These are phyloP conservation scores for Annona squamosa DNA, from an alignment of 164 flowering plant species.

Conservation along the genomic window DNA sequence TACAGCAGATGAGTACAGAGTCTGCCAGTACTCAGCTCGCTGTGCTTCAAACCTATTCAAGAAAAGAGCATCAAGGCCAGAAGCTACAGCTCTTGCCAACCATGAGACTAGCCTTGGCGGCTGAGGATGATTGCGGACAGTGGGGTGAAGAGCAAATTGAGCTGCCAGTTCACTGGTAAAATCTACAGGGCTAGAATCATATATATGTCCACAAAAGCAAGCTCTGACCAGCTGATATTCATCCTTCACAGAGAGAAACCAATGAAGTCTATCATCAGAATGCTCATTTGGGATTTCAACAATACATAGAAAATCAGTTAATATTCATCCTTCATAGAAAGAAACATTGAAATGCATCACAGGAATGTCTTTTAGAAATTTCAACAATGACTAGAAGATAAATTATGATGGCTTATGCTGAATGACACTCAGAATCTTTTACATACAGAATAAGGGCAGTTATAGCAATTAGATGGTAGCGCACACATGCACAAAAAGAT, in stretches of 20 bases:
- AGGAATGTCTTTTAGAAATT: no score
- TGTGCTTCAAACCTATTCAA: constrained; percentile 71
- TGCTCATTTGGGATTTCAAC: background rate
- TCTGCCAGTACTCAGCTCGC: constrained; percentile 98
- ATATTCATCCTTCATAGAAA: background rate
- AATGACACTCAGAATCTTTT: background rate
- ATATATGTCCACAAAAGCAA: constrained; percentile 68
- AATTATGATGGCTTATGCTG: no score
- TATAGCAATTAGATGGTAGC: background rate
- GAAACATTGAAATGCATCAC: no score
- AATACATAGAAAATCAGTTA: background rate
- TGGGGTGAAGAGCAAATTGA: constrained; percentile 64
- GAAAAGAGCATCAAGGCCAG: constrained; percentile 72
- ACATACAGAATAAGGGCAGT: background rate
- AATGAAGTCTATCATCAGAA: background rate
- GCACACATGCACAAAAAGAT: background rate
- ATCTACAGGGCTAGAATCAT: constrained; percentile 90
- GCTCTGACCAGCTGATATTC: constrained; percentile 57
- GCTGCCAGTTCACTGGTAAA: constrained; percentile 79
- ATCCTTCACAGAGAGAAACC: constrained; percentile 42
- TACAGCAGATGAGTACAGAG: constrained; percentile 76
- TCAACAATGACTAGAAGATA: no score
- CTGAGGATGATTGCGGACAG: constrained; percentile 46
- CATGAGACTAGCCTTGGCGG: constrained; percentile 70
- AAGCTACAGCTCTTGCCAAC: constrained; percentile 63